Evolutionary conservation across 2,329 filamentous ascomycete species (phyloP).

Genomic region (Triangularia setosa): DNA sequence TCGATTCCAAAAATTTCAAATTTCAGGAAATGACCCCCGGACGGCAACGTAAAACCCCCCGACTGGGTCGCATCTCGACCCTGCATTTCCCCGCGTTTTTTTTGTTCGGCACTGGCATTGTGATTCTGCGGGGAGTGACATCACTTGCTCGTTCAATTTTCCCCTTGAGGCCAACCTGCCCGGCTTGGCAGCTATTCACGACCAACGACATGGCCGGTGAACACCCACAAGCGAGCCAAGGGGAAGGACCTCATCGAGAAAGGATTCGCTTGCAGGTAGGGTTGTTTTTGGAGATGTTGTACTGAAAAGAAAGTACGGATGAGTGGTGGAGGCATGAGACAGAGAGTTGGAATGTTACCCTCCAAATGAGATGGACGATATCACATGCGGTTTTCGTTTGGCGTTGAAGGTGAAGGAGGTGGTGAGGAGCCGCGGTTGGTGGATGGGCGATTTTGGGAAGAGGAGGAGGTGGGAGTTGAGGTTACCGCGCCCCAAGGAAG

Average conservation of each 20-base stretch:
- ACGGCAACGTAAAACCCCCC: neutral
- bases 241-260: neutral
- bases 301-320: neutral
- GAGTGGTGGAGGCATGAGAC: neutral
- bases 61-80: neutral
- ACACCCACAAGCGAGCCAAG: neutral
- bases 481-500: neutral
- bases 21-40: neutral
- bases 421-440: neutral
- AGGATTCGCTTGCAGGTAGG: neutral
- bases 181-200: conserved; percentile 10
- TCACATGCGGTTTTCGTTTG: neutral
- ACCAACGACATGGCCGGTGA: neutral
- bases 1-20: too few species aligned
- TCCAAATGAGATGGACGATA: neutral
- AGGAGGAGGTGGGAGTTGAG: neutral
- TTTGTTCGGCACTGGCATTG: neutral
- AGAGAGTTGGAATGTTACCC: neutral
- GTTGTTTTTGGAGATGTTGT: neutral
- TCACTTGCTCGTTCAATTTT: conserved; percentile 6
- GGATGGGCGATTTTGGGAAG: neutral
- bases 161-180: conserved; percentile 6
- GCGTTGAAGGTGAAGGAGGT: neutral
- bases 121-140: conserved; percentile 17
- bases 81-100: conserved; percentile 13